These are phyloP conservation scores for Canavalia ensiformis DNA, from an alignment of 306 rosid species.

Conservation along the genomic window DNA sequence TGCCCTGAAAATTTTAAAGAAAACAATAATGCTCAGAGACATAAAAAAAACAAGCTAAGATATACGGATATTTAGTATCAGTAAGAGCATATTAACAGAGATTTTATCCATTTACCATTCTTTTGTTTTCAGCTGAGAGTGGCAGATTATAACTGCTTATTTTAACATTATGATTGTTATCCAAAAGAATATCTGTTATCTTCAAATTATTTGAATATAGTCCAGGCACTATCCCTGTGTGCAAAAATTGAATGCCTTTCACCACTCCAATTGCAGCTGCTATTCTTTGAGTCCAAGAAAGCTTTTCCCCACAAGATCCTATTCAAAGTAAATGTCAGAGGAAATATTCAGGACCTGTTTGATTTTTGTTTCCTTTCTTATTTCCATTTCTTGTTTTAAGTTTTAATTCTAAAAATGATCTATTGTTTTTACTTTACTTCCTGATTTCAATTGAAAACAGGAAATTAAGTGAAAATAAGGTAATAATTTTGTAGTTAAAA, in stretches of 20 bases:
- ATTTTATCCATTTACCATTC: conserved; percentile 59
- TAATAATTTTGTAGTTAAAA: too few species aligned
- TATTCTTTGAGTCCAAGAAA: conserved; percentile 89
- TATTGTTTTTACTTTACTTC: too few species aligned
- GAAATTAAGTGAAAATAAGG: too few species aligned
- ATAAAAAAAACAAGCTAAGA: conserved; percentile 31
- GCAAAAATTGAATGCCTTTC: conserved; percentile 93
- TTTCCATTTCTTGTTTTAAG: too few species aligned
- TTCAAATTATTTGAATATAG: conserved; percentile 78
- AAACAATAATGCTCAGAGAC: conserved; percentile 30
- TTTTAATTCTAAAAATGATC: too few species aligned
- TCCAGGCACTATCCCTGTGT: conserved; percentile 95
- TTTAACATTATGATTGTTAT: conserved; percentile 77
- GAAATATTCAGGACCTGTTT: background rate
- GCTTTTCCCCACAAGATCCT: conserved; percentile 69
- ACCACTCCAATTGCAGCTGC: conserved; percentile 83
- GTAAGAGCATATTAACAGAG: background rate
- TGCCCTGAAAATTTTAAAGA: conserved; percentile 56
- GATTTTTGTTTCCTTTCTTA: too few species aligned
- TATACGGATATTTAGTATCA: background rate
- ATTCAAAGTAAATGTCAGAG: conserved; percentile 49
- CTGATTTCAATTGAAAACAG: too few species aligned
- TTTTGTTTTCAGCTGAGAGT: conserved; percentile 62
- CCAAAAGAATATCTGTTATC: conserved; percentile 83
- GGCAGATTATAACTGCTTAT: conserved; percentile 81